Base-by-base conservation (phyloP, 2,329 filamentous ascomycete genomes). In the Exophiala aquamarina region DNA sequence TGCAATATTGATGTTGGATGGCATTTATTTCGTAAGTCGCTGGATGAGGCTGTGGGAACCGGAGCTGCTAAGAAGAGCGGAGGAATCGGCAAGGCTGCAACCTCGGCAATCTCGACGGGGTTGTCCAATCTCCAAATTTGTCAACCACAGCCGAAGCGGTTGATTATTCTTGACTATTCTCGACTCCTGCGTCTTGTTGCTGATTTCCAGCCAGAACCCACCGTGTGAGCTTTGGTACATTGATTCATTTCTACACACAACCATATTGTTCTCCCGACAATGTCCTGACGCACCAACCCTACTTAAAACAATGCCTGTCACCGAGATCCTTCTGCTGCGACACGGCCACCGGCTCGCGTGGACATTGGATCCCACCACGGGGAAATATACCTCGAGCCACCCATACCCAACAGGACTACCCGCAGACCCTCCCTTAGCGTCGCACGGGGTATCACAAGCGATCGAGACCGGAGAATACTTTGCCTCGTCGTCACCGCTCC, bases 371-470 rank as follows among this genome's bases (percentile, higher is more conserved):
- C 82, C 83, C 36, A 72, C 77, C 52, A 92, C 88, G 29, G 92
- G 93, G 43, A 77, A 77, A 59, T 97, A 97, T 73, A 79, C 78
- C 44, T 75, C 86, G 18, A 76, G 75, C 49, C 82, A 93, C 56
- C 82, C 78, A 33, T 89, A 88, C 29, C 92, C 93, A 1, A 97
- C 93, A 4, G 87, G 88, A 43, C 90, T 95, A 55, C 78, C 91
- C 3, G 86, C 87, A 19, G 93, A 98, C 64, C 91, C 91, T 36
- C 84, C 89, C 8, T 78, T 98, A 59, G 90, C 91, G 6, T 83
- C 87, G 17, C 85, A 97, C 63, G 93, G 93, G 48, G 86, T 94
- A 32, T 77, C 82, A 41, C 93, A 98, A 73, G 83, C 90, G 17
- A 76, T 81, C 51, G 84, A 97, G 69, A 78, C 97, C 37, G 90